These are phyloP conservation scores for Rhodomyrtus psidioides DNA, from an alignment of 441 rosid genomes.

Conservation along the genomic window DNA sequence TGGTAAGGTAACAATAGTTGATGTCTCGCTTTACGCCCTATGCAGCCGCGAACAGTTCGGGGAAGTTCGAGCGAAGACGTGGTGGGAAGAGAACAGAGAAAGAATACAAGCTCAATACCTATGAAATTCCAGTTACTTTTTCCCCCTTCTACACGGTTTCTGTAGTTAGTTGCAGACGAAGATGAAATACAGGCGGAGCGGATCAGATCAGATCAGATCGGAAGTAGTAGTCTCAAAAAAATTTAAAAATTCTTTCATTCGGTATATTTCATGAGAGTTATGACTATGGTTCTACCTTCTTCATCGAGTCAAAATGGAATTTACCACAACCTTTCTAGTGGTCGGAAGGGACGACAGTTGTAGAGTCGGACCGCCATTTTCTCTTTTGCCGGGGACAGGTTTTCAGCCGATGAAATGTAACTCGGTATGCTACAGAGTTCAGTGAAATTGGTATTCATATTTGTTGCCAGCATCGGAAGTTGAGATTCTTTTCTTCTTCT, in stretches of 20 bases:
- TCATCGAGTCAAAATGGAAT: background rate
- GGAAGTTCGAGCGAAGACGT: constrained; percentile 80
- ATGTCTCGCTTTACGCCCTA: background rate
- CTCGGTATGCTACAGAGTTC: background rate
- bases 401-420: background rate
- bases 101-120: constrained; percentile 96
- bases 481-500: background rate
- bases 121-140: constrained; percentile 15
- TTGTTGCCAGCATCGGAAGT: background rate
- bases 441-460: background rate
- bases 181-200: background rate
- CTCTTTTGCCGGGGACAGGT: background rate
- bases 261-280: background rate
- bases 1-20: background rate
- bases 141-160: background rate
- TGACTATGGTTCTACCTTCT: background rate
- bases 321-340: background rate
- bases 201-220: background rate
- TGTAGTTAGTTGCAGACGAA: background rate
- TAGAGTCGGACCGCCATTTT: background rate
- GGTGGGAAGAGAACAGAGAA: constrained; percentile 99
- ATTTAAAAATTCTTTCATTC: background rate
- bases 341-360: background rate
- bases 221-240: background rate
- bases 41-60: constrained; percentile 91